Base-by-base conservation (phyloP, 805 yeast species). In the Candida fluviatilis region DNA sequence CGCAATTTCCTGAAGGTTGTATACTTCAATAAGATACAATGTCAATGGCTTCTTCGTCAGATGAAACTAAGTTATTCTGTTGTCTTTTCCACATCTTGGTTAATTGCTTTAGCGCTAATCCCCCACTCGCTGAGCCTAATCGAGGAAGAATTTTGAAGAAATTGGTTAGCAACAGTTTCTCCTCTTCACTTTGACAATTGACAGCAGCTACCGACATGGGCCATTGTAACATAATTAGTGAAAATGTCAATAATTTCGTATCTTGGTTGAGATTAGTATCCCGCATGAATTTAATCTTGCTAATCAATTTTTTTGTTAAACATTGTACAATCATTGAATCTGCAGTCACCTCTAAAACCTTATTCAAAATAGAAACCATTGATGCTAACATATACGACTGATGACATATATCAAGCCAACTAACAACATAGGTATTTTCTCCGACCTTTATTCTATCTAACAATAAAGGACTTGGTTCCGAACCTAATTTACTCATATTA, bases 321-420 rank as follows among this genome's bases (percentile, higher is more conserved):
- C 33, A 37, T 23, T 47, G 66, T 26, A 46, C 71, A 57, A 42
- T 76, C 14, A 53, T 71, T 42, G 54, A 66, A 36, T 40, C 69
- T 41, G 42, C 54, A 29, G 50, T 48, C 41, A 60, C 52, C 40
- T 31, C 70, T 51, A 49, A 62, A 42, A 42, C 69, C 43, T 31
- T 64, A 31, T 56, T 75, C 19, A 51, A 61, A 33, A 47, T 59
- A 46, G 49, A 67, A 50, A 55, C 59, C 37, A 45, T 37, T 0
- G 64, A 60, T 0, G 65, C 71, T 27, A 60, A 40, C 4, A 64
- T 59, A 44, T 62, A 68, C 0, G 71, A 55, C 38, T 73, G 78
- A 33, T 78, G 80, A 2, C 75, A 60, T 3, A 73, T 54, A 46
- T 80, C 84, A 61, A 63, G 68, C 84, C 84, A 80, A 29, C 52